Conservation (phyloP, 192 early-diverging fungal species). For the Coemansia sp. region DNA sequence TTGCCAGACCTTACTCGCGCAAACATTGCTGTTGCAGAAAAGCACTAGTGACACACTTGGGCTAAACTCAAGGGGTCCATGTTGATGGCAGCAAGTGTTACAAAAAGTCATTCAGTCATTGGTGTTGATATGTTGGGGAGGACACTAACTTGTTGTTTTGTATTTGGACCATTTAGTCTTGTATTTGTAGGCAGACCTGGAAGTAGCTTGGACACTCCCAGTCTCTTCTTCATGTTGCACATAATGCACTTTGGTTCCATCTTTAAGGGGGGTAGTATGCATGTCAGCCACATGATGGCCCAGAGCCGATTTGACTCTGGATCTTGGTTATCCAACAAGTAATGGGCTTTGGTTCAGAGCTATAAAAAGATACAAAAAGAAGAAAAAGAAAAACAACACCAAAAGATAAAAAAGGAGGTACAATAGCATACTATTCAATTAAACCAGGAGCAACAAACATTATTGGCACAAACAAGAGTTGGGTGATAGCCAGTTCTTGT, state of each 20-base stretch:
- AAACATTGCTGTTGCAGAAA: neutral
- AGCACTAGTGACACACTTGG: neutral
- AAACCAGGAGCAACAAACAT: neutral
- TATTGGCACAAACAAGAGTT: neutral
- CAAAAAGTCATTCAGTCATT: neutral
- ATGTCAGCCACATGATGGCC: neutral
- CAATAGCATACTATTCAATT: neutral
- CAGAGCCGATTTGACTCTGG: neutral
- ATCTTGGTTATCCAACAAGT: neutral
- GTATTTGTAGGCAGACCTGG: neutral
- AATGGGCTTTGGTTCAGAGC: neutral
- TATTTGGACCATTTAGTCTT: neutral
- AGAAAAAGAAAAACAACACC: neutral
- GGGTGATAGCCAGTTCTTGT: neutral
- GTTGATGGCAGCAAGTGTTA: neutral
- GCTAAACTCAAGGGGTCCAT: neutral
- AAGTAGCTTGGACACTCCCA: neutral
- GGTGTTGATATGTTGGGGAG: neutral
- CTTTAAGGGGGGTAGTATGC: neutral
- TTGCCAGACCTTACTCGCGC: neutral
- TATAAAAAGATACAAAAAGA: neutral
- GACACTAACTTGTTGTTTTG: neutral
- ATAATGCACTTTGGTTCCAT: neutral
- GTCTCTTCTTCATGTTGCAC: neutral
- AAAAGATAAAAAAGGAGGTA: neutral